These are phyloP conservation scores for Paxillus ammoniavirescens DNA, from an alignment of 768 basidiomycete genomes.

Conservation along the genomic window DNA sequence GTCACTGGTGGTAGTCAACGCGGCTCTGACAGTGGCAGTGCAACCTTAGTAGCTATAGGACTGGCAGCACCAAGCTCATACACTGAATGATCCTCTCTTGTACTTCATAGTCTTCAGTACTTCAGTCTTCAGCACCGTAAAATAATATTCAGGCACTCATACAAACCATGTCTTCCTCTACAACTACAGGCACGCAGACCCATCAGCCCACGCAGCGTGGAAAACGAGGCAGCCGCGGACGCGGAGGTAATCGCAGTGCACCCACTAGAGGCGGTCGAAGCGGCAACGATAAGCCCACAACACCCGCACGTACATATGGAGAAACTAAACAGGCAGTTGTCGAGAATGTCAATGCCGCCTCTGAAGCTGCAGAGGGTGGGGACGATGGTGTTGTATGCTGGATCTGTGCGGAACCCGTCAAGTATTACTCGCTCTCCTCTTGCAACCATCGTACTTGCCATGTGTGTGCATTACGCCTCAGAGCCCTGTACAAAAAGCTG, in stretches of 20 bases:
- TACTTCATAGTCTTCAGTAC: no score
- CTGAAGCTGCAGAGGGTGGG: slow-evolving; percentile 14
- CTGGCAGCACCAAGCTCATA: no score
- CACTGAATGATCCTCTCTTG: no score
- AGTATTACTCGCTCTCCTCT: slow-evolving; percentile 82
- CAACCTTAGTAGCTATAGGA: no score
- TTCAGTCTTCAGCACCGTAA: neutral
- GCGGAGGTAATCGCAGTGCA: slow-evolving; percentile 16
- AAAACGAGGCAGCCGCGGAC: slow-evolving; percentile 18
- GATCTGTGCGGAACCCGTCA: slow-evolving; percentile 94
- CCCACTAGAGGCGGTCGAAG: neutral
- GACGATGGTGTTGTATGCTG: slow-evolving; percentile 63
- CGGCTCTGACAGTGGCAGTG: no score
- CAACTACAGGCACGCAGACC: slow-evolving; percentile 13
- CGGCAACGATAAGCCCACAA: neutral
- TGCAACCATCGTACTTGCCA: slow-evolving; percentile 97
- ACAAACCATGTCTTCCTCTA: slow-evolving; percentile 18
- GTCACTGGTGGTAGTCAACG: no score
- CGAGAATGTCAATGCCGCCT: slow-evolving; percentile 1
- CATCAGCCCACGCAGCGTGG: neutral
- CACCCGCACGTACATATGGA: neutral
- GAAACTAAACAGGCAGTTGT: neutral
- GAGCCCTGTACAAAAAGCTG: slow-evolving; percentile 90
- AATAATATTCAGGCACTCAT: neutral
- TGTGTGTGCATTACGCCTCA: slow-evolving; percentile 82